Base-by-base conservation (phyloP, 192 early-diverging fungal genomes). In the Gigaspora rosea region DNA sequence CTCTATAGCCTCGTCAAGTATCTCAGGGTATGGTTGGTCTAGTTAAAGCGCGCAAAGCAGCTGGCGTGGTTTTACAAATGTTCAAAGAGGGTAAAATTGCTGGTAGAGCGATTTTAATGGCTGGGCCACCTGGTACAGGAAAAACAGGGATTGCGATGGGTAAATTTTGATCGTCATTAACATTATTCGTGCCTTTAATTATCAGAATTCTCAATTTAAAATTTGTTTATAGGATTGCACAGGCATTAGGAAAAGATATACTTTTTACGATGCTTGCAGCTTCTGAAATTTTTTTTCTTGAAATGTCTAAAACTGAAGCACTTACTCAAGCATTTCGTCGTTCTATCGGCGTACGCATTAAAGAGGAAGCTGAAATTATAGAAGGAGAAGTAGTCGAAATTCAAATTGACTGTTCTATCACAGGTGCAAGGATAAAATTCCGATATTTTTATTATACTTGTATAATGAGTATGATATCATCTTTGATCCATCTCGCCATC, bases 71-170 rank as follows among this genome's bases (percentile, higher is more conserved):
- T 81, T 87, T 98, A 52, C 91, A 95, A 78, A 93, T 99, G 87
- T 98, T 99, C 76, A 94, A 98, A 84, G 94, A 98, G 65, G 97
- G 97, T 11, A 95, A 96, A 80, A 98, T 97, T 82, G 96, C 97
- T 41, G 97, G 97, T 59, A 90, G 97, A 11, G 96, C 97, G 11
- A 92, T 99, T 51, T 85, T 99, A 77, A 97, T 99, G 92, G 97
- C 97, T 35, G 97, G 97, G 18, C 93, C 95, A n/a, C 97, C 97
- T 6, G 95, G 95, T 58, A 97, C 97, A 6, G 97, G 97, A 79
- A 99, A 99, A 88, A 99, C 97, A 1, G 97, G 97, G 41, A 98
- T 99, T 83, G 97, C 97, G 11, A 98, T 98, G 97, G 97, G 95
- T 89, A 84, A 69, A 82, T 56, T 35, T 73, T 58, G 22, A 16